Conservation (phyloP, 1,284 basidiomycete genomes). For the Sanghuangporus baumii region DNA sequence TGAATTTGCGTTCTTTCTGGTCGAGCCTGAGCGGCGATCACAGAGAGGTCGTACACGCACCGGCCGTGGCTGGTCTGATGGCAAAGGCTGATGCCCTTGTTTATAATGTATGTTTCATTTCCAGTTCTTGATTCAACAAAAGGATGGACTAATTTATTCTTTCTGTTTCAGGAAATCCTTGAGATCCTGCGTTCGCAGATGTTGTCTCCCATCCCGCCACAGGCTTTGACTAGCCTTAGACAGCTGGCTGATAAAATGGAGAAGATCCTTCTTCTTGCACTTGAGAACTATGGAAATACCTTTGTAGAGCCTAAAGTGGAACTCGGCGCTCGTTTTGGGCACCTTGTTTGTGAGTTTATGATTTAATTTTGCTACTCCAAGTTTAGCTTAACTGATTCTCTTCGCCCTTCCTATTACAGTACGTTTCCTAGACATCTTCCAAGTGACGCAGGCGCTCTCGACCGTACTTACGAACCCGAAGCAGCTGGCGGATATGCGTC, state of each 20-base stretch:
- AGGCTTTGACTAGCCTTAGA: constrained; percentile 64
- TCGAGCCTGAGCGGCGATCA: constrained; percentile 64
- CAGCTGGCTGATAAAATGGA: constrained; percentile 89
- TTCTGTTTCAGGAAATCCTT: constrained; percentile 65
- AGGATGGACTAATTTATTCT: neutral
- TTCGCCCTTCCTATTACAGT: constrained; percentile 37
- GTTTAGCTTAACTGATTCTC: constrained; percentile 2
- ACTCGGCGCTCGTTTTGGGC: constrained; percentile 81
- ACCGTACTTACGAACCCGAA: constrained; percentile 82
- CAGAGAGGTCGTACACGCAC: constrained; percentile 80
- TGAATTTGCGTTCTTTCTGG: constrained; percentile 81
- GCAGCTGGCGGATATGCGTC: constrained; percentile 78
- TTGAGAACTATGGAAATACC: constrained; percentile 80
- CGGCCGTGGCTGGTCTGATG: constrained; percentile 82
- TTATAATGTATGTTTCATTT: constrained; percentile 62
- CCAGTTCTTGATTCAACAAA: constrained; percentile 4
- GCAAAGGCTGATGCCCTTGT: constrained; percentile 83
- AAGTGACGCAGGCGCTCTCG: constrained; percentile 80
- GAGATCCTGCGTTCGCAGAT: constrained; percentile 79
- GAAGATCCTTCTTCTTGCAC: constrained; percentile 73
- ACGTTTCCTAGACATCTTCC: constrained; percentile 84
- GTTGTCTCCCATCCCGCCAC: constrained; percentile 66
- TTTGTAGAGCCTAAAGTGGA: constrained; percentile 89
- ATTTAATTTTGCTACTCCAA: neutral
- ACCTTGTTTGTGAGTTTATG: constrained; percentile 69